phyloP scores from a whole-genome alignment of 2,329 filamentous ascomycete species.

The Penicillium aurantiogriseum region DNA sequence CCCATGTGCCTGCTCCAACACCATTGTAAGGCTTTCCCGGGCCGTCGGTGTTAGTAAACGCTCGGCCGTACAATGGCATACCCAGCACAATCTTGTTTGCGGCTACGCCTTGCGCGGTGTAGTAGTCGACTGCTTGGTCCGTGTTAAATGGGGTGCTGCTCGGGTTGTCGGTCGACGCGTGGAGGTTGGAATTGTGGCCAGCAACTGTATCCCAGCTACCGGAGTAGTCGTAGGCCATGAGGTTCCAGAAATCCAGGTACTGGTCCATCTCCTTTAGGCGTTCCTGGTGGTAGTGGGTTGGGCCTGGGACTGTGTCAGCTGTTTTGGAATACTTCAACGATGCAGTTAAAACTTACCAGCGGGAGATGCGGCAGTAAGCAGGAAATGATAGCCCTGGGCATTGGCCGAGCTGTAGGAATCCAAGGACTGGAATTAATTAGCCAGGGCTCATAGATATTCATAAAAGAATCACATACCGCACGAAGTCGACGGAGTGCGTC shows the following conservation, averaged over 20 bases:
- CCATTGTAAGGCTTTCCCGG: conserved; percentile 68
- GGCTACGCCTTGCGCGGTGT: conserved; percentile 63
- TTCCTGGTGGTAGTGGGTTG: conserved; percentile 47
- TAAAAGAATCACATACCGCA: conserved; percentile 21
- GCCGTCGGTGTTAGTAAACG: conserved; percentile 76
- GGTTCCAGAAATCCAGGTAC: conserved; percentile 53
- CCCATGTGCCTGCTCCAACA: conserved; percentile 73
- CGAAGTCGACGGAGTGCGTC: conserved; percentile 34
- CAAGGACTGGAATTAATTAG: conserved; percentile 33
- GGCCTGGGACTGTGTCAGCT: conserved; percentile 28
- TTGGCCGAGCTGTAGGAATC: conserved; percentile 42
- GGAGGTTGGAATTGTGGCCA: conserved; percentile 81
- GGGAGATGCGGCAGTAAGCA: conserved; percentile 49
- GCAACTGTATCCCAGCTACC: conserved; percentile 73
- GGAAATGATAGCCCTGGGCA: conserved; percentile 42
- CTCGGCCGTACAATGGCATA: conserved; percentile 90
- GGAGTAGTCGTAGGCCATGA: conserved; percentile 83
- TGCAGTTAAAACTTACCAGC: conserved; percentile 33
- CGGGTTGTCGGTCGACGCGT: conserved; percentile 56
- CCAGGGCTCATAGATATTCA: too few species aligned
- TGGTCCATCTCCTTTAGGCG: conserved; percentile 47
- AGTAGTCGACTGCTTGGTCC: conserved; percentile 66
- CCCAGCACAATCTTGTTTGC: conserved; percentile 76
- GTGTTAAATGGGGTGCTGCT: conserved; percentile 75
- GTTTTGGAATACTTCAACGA: background rate